Base-by-base conservation (phyloP, 495 filamentous ascomycete species). In the Hyaloscypha variabilis region DNA sequence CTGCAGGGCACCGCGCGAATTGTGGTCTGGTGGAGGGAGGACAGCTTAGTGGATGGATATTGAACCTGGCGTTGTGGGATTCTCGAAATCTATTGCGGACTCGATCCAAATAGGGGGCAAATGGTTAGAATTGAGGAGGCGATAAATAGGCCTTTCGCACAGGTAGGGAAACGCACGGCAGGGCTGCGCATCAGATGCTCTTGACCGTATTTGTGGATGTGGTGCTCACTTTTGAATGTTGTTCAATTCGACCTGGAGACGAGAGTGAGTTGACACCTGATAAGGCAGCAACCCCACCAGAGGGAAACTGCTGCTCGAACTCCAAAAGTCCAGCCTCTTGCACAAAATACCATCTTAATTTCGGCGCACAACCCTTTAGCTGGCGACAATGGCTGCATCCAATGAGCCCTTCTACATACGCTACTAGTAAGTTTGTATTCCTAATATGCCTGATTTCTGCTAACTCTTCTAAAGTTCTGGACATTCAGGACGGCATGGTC, bases 401-500 rank as follows among this genome's bases (percentile, higher is more conserved):
- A 73, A 64, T 42, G 95, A 99, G 67, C 87, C 89, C 17, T 99
- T 99, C 77, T 99, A 99, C 75, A 78, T 99, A 60, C 88, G 95
- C 71, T 99, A 99, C 83, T 99, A 99, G 93, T 96, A 56, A 52
- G 34, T 46, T 4, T 6, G 3, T 28, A 19, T 39, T 42, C 1
- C 30, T 28, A 17, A 49, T 26, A 8, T 17, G 25, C 19, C 14
- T 6, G 24, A 21, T 17, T n/a, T 70, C 58, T 71, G 76, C 79
- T 79, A 77, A 77, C 75, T 68, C 17, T 21, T 53, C 77, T 74
- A 76, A 31, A 97, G 93, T 83, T 97, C 95, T 71, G 96, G 96
- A 75, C 96, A 99, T 76, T 93, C 91, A 76, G 96, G 96, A 76
- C 91, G 96, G 71, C 97, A 97, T 78, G 96, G 96, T 63, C 96